phyloP scores from a whole-genome alignment of 1,284 basidiomycete genomes.

The Cryptococcus floricola region DNA sequence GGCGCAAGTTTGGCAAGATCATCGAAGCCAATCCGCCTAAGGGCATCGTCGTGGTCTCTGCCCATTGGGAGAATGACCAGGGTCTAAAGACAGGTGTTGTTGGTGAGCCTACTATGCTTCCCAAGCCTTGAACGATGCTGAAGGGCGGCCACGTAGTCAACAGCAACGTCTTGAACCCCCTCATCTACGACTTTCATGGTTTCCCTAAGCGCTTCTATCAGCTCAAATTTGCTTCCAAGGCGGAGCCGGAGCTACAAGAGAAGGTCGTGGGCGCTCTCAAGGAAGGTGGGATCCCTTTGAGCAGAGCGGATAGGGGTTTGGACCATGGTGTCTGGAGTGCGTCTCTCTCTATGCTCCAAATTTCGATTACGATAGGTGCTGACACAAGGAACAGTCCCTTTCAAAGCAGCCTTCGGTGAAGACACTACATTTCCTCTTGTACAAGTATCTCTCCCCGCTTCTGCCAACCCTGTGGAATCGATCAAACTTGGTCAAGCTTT shows the following conservation, averaged over 20 bases:
- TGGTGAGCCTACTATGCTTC: slow-evolving; percentile 18
- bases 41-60: slow-evolving; percentile 50
- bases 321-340: slow-evolving; percentile 52
- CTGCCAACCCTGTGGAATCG: slow-evolving; percentile 33
- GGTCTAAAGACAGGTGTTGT: slow-evolving; percentile 16
- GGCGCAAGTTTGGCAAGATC: slow-evolving; percentile 44
- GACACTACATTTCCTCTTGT: slow-evolving; percentile 44
- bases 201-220: slow-evolving; percentile 51
- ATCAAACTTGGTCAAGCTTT: slow-evolving; percentile 50
- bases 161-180: slow-evolving; percentile 40
- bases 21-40: slow-evolving; percentile 36
- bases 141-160: slow-evolving; percentile 31
- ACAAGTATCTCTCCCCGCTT: slow-evolving; percentile 50
- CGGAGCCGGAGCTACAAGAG: slow-evolving; percentile 30
- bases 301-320: slow-evolving; percentile 40
- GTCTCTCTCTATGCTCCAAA: slow-evolving; percentile 4
- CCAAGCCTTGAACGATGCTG: not conserved
- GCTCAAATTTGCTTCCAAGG: slow-evolving; percentile 38
- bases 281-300: slow-evolving; percentile 25
- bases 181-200: slow-evolving; percentile 52
- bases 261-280: slow-evolving; percentile 33
- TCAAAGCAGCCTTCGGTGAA: slow-evolving; percentile 47
- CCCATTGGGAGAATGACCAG: slow-evolving; percentile 51
- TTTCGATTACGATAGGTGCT: too few relatives aligned
- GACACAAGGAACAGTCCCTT: slow-evolving; percentile 38